These are phyloP conservation scores for Gaertneriomyces sp. DNA, from an alignment of 192 early-diverging fungal species.

Conservation along the genomic window DNA sequence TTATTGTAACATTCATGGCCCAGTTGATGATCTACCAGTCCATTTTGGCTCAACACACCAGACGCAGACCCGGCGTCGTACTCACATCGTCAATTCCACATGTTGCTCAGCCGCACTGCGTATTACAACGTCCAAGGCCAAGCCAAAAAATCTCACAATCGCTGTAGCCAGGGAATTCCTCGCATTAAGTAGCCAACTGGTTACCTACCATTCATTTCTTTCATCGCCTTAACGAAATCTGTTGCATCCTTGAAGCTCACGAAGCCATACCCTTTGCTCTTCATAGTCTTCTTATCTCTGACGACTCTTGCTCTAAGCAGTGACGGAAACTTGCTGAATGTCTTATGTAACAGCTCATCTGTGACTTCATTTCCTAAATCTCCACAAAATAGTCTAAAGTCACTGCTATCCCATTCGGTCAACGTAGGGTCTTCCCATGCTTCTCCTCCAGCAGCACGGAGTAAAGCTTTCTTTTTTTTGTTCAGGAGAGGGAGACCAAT, in stretches of 20 bases:
- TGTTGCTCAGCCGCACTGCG: too few species aligned
- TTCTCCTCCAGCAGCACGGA: slow-evolving; percentile 85
- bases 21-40: too few species aligned
- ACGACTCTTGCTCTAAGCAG: slow-evolving; percentile 81
- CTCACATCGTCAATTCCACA: too few species aligned
- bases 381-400: slow-evolving; percentile 90
- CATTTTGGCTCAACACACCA: not conserved
- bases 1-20: too few species aligned
- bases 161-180: too few species aligned
- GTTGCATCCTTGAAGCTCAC: slow-evolving; percentile 86
- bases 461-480: slow-evolving; percentile 59
- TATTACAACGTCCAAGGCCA: too few species aligned
- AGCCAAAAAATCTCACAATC: too few species aligned
- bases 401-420: slow-evolving; percentile 82
- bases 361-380: slow-evolving; percentile 93
- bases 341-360: slow-evolving; percentile 70
- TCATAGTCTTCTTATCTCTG: slow-evolving; percentile 76
- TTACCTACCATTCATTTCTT: slow-evolving; percentile 84
- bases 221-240: slow-evolving; percentile 90
- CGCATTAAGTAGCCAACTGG: not conserved
- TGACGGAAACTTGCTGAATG: slow-evolving; percentile 82
- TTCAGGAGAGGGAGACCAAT: slow-evolving; percentile 14
- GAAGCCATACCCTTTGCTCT: slow-evolving; percentile 92
- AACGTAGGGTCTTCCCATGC: slow-evolving; percentile 89
- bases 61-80: too few species aligned